Percentiles rank a stretch among this genome's conserved stretches.
Evolutionary conservation across 768 basidiomycete genomes (phyloP).

Genomic region (Suillus clintonianus): DNA sequence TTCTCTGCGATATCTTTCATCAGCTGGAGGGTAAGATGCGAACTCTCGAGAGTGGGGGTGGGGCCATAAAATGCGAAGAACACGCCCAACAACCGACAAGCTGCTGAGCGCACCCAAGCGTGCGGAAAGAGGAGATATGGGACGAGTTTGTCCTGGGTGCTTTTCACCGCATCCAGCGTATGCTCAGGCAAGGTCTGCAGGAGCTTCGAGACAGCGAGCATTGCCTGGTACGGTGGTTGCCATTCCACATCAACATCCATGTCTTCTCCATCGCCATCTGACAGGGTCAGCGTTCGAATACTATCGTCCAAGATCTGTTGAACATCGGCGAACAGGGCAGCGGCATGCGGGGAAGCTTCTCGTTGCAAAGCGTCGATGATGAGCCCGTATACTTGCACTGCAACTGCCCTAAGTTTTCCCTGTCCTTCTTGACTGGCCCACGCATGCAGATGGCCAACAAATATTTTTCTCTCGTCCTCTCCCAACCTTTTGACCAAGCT

Average conservation of each 20-base stretch:
- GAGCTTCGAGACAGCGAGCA: conserved; percentile 67
- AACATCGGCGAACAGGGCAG: conserved; percentile 58
- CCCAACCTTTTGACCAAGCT: conserved; percentile 70
- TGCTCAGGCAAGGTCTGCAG: conserved; percentile 57
- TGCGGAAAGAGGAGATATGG: conserved; percentile 85
- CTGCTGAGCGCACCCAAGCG: conserved; percentile 87
- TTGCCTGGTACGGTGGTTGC: conserved; percentile 81
- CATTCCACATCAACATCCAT: conserved; percentile 68
- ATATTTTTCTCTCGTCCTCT: conserved; percentile 50
- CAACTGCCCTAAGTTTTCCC: conserved; percentile 65
- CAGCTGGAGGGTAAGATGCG: conserved; percentile 52
- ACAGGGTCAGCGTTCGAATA: conserved; percentile 38
- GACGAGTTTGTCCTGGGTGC: conserved; percentile 66
- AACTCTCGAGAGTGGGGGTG: conserved; percentile 10
- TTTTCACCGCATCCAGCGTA: conserved; percentile 43
- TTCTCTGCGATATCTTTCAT: conserved; percentile 77
- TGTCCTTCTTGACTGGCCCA: conserved; percentile 75
- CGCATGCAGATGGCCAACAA: conserved; percentile 72
- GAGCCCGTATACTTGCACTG: conserved; percentile 82
- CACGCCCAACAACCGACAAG: conserved; percentile 73
- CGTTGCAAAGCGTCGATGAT: conserved; percentile 67
- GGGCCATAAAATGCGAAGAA: conserved; percentile 54
- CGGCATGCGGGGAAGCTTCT: conserved; percentile 46
- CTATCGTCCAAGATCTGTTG: conserved; percentile 45
- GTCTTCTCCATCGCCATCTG: conserved; percentile 41